phyloP scores from a whole-genome alignment of 2,329 filamentous ascomycete species.

The Cercospora janseana region DNA sequence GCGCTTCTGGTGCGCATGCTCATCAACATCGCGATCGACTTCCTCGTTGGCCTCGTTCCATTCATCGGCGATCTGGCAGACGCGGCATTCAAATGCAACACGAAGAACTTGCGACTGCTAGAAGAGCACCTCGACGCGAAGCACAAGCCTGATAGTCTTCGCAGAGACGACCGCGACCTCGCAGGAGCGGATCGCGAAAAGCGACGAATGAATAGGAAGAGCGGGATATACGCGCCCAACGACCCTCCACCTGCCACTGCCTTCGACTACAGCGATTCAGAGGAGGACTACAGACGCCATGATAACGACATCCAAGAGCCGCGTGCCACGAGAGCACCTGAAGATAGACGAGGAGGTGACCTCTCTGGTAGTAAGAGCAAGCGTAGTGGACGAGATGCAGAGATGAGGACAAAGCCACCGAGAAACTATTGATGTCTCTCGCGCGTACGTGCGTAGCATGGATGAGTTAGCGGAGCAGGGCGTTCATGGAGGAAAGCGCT shows the following conservation, averaged over 20 bases:
- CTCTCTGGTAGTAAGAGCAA: conserved; percentile 21
- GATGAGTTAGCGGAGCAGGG: no score
- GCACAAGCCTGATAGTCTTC: conserved; percentile 51
- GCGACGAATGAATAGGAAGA: conserved; percentile 36
- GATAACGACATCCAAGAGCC: conserved; percentile 19
- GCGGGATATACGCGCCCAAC: conserved; percentile 35
- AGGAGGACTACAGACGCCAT: conserved; percentile 14
- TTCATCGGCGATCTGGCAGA: conserved; percentile 75
- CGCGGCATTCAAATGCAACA: conserved; percentile 71
- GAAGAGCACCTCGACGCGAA: conserved; percentile 67
- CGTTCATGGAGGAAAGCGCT: neutral
- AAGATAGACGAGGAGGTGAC: conserved; percentile 22
- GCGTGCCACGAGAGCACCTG: conserved; percentile 17
- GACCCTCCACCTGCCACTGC: conserved; percentile 47
- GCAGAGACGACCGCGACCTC: conserved; percentile 30
- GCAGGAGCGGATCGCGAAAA: conserved; percentile 33
- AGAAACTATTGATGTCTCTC: conserved; percentile 13
- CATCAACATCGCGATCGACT: conserved; percentile 73
- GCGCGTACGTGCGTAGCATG: no score
- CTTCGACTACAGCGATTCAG: conserved; percentile 34
- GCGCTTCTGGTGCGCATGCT: conserved; percentile 69
- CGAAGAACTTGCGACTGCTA: conserved; percentile 68
- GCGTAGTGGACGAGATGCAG: conserved; percentile 10
- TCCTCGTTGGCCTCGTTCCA: conserved; percentile 70
- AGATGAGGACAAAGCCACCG: conserved; percentile 17